Conservation (phyloP, 2,329 filamentous ascomycete species). For the Ophiostoma tasmaniense region DNA sequence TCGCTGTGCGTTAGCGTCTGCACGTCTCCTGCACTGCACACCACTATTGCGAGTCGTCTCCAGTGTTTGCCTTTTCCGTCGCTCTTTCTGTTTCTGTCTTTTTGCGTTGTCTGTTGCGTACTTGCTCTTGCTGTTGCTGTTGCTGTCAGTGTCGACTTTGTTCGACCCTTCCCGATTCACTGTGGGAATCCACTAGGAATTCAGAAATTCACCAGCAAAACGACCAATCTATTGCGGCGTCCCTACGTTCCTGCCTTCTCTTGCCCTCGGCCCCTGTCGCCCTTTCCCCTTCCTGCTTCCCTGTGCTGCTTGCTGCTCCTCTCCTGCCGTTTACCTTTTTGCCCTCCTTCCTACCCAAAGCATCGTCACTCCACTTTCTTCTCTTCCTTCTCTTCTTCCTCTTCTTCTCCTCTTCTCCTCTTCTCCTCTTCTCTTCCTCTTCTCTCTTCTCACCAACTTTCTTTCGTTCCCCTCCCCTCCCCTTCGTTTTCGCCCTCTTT, state of each 20-base stretch:
- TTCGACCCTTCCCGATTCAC: background rate
- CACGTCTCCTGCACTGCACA: background rate
- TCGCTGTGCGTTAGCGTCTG: background rate
- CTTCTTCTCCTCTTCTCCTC: background rate
- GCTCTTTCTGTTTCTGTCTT: background rate
- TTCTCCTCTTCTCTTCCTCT: background rate
- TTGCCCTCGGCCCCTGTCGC: constrained; percentile 4
- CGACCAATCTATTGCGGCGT: background rate
- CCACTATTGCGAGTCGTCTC: background rate
- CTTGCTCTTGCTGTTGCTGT: no score
- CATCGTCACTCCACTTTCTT: background rate
- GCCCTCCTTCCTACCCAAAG: background rate
- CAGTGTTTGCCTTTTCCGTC: background rate
- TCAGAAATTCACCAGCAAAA: background rate
- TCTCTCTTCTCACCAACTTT: constrained; percentile 3
- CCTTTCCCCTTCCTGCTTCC: background rate
- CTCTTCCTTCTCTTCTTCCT: no score
- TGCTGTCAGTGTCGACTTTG: background rate
- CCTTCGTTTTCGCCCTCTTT: constrained; percentile 6
- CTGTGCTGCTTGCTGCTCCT: no score
- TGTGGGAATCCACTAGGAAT: background rate
- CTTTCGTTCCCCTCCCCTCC: constrained; percentile 7
- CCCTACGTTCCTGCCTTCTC: background rate
- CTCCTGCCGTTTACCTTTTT: constrained; percentile 2
- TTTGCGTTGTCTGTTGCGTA: no score